phyloP scores from a whole-genome alignment of 1,139 yeast genomes.

The Scheffersomyces quercinus region DNA sequence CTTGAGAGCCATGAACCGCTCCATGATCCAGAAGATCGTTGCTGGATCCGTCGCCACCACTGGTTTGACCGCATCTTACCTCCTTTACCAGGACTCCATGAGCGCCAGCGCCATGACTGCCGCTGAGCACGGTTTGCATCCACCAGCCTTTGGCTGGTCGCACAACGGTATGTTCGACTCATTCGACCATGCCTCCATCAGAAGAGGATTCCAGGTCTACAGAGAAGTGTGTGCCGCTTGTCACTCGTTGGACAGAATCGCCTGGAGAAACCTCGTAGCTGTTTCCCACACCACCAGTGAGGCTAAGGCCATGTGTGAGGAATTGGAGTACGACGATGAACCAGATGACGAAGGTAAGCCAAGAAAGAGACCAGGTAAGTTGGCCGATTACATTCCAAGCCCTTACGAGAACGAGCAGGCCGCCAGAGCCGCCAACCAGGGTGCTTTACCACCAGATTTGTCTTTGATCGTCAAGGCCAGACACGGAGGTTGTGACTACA shows the following conservation, averaged over 20 bases:
- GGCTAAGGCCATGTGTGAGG: conserved; percentile 93
- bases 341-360: conserved; percentile 99
- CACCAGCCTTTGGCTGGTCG: conserved; percentile 92
- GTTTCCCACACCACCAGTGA: conserved; percentile 91
- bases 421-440: conserved; percentile 99
- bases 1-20: conserved; percentile 9
- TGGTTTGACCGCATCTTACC: conserved; percentile 72
- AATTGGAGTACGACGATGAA: conserved; percentile 97
- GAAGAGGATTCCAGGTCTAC: conserved; percentile 99
- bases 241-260: conserved; percentile 94
- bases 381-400: conserved; percentile 91
- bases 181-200: conserved; percentile 93
- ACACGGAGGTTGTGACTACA: conserved; percentile 97
- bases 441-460: conserved; percentile 98
- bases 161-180: conserved; percentile 91
- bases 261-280: conserved; percentile 98
- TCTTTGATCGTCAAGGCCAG: conserved; percentile 97
- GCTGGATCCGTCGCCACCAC: conserved; percentile 67
- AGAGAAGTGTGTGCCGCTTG: conserved; percentile 99
- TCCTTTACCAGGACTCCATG: conserved; percentile 76
- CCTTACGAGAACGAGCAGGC: conserved; percentile 99
- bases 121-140: conserved; percentile 98
- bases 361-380: conserved; percentile 97
- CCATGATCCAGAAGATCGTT: conserved; percentile 55
- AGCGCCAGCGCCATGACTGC: conserved; percentile 97